These are phyloP conservation scores for Aspergillus latus DNA, from an alignment of 2,329 filamentous ascomycete species.

Conservation along the genomic window DNA sequence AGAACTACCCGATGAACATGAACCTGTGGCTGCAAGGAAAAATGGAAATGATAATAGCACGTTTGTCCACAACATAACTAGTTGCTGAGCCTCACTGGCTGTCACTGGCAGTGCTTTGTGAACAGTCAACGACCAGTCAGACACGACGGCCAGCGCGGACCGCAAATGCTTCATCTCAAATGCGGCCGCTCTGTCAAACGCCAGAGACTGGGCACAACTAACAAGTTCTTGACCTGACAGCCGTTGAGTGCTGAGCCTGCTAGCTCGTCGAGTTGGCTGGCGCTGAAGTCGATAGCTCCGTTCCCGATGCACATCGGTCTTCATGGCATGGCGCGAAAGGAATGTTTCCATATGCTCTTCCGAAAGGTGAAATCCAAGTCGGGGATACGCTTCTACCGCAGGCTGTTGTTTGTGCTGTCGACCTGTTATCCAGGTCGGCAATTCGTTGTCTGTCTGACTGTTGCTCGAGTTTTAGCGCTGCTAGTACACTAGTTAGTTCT, in stretches of 20 bases:
- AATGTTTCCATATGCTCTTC: background rate
- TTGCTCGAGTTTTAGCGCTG: background rate
- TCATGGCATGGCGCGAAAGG: background rate
- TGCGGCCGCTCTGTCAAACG: background rate
- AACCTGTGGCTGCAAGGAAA: too few relatives aligned
- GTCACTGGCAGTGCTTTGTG: background rate
- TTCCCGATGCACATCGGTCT: background rate
- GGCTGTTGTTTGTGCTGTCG: background rate
- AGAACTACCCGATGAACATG: too few relatives aligned
- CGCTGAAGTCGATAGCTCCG: background rate
- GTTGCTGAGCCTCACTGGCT: too few relatives aligned
- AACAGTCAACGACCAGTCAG: background rate
- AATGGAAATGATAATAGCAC: too few relatives aligned
- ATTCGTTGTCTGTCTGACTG: background rate
- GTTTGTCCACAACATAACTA: too few relatives aligned
- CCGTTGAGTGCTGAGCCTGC: background rate
- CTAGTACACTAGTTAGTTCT: background rate
- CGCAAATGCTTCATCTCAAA: background rate
- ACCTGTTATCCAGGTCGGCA: background rate
- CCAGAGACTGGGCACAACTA: background rate
- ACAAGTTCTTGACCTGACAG: slow-evolving; percentile 1
- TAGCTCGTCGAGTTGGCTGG: background rate
- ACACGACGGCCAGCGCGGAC: background rate
- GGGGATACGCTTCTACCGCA: background rate
- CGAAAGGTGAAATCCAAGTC: background rate